Percentiles rank a stretch among this genome's conserved stretches.
These are phyloP conservation scores for Nakazawaea anatomiae DNA, from an alignment of 805 yeast genomes.

Conservation along the genomic window DNA sequence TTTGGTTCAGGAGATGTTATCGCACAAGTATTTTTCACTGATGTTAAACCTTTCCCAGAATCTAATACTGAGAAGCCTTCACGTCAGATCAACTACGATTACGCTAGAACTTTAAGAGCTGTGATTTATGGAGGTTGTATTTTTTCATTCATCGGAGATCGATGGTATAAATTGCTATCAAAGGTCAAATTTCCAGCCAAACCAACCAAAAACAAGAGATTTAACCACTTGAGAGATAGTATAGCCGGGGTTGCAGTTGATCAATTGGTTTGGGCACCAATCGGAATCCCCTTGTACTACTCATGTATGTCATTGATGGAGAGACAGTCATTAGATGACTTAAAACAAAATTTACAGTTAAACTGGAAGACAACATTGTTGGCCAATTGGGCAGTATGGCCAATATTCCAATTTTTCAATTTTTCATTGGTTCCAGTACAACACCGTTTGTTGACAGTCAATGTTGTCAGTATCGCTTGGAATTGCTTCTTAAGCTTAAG, in stretches of 20 bases:
- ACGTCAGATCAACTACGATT: constrained; percentile 34
- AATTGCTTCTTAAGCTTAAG: constrained; percentile 67
- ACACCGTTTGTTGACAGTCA: constrained; percentile 62
- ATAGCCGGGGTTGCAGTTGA: constrained; percentile 56
- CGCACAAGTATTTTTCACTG: constrained; percentile 56
- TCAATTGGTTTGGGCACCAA: constrained; percentile 74
- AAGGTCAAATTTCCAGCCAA: constrained; percentile 31
- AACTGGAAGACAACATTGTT: constrained; percentile 64
- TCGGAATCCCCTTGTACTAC: constrained; percentile 69
- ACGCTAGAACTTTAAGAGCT: constrained; percentile 54
- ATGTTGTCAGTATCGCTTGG: constrained; percentile 74
- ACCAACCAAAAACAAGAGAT: constrained; percentile 13
- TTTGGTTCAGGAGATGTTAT: constrained; percentile 73
- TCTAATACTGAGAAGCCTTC: constrained; percentile 1
- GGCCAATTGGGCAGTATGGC: constrained; percentile 89
- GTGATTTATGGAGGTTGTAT: constrained; percentile 64
- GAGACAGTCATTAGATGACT: constrained; percentile 33
- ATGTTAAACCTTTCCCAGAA: constrained; percentile 13
- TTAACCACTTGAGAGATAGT: constrained; percentile 26
- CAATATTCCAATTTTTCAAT: constrained; percentile 73
- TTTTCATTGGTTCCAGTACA: constrained; percentile 72
- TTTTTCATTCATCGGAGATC: constrained; percentile 71
- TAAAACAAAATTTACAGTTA: constrained; percentile 35
- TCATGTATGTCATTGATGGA: constrained; percentile 64
- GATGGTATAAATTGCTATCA: constrained; percentile 57